Base-by-base conservation (phyloP, 2,329 filamentous ascomycete genomes). In the Fusarium redolens region DNA sequence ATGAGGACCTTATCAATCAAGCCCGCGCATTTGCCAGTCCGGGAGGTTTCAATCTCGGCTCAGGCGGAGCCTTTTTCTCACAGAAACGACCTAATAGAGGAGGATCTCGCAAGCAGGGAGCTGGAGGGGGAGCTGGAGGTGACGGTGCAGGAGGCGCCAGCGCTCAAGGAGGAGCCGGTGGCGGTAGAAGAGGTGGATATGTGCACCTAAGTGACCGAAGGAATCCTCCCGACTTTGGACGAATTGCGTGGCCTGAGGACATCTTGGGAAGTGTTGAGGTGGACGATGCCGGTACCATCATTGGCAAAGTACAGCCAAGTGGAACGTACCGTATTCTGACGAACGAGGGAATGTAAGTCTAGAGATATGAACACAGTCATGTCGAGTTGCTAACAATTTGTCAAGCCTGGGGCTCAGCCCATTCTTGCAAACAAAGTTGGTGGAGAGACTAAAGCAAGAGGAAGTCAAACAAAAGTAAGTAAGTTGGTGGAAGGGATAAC, bases 181-280 rank as follows among this genome's bases (percentile, higher is more conserved):
- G 89, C 14, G 89, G 82, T 4, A 89, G 89, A 4, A 82, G 86
- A 28, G 89, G 90, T 28, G 90, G 91, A 3, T 89, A 89, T 81
- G 85, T 92, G 22, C 91, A 93, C 79, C 83, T 93, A 9, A 91
- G 89, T 61, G 91, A 93, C 77, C 76, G 83, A 59, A 83, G 91
- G 59, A 91, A 91, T 57, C 89, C 90, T 4, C 90, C 90, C 1
- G 90, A 92, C 75, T 92, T 86, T 83, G 91, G 91, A 20, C 82
- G 91, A 58, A 92, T 92, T 77, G 90, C 91, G 4, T 92, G 88
- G 85, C 90, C 91, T 3, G 91, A 92, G 75, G 91, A 93, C 76
- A 93, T 93, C 41, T 83, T 93, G 60, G 91, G 91, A 41, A 92
- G 90, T 71, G 85, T 92, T 44, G 88, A 92, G 77, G 91, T 92